phyloP scores from a whole-genome alignment of 2,329 filamentous ascomycete genomes.

The Alternaria triticina region DNA sequence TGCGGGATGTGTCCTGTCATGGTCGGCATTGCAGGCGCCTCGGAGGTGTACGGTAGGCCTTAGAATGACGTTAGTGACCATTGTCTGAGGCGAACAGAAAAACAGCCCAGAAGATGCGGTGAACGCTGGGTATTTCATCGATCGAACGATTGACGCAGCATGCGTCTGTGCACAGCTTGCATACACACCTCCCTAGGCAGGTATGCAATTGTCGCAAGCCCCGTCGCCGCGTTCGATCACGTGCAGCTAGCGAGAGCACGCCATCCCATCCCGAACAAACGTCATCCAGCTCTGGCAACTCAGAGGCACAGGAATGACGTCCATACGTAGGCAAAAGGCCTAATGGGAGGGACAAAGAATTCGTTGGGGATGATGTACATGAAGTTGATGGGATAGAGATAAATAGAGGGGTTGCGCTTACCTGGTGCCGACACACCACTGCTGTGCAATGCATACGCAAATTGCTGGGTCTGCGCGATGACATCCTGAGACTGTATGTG shows the following conservation, averaged over 20 bases:
- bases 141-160: not conserved
- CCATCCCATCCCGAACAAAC: constrained; percentile 27
- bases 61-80: constrained; percentile 32
- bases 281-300: constrained; percentile 28
- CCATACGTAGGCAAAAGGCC: constrained; percentile 15
- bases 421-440: constrained; percentile 28
- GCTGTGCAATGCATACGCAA: constrained; percentile 30
- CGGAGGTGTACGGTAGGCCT: constrained; percentile 36
- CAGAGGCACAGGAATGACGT: constrained; percentile 12
- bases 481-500: constrained; percentile 21
- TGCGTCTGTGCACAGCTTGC: constrained; percentile 12
- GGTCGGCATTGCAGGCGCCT: constrained; percentile 29
- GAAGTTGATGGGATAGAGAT: not conserved
- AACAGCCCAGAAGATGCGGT: not conserved
- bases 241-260: constrained; percentile 26
- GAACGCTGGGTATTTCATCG: constrained; percentile 9
- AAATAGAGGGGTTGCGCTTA: constrained; percentile 23
- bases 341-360: constrained; percentile 4
- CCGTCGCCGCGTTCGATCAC: constrained; percentile 18
- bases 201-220: constrained; percentile 15
- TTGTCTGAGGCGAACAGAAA: constrained; percentile 8
- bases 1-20: constrained; percentile 38
- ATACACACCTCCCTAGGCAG: constrained; percentile 28
- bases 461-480: constrained; percentile 22
- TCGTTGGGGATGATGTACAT: constrained; percentile 5